Evolutionary conservation across 257 asterid species (phyloP).

Genomic region (Gardenia jasminoides): DNA sequence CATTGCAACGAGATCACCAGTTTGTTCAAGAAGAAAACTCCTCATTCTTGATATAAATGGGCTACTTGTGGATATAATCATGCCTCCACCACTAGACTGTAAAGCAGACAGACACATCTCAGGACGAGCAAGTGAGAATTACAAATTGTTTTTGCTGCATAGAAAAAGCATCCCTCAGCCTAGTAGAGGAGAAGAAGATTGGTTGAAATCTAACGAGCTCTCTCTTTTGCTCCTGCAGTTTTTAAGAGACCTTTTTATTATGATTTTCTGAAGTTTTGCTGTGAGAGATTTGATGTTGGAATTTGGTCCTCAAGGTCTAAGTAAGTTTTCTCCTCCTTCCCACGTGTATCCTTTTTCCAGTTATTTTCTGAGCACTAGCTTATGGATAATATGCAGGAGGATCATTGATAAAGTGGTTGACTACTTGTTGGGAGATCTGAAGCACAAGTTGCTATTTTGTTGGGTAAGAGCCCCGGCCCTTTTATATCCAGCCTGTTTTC

Average conservation of each 20-base stretch:
- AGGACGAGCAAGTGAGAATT: constrained; percentile 75
- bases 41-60: constrained; percentile 93
- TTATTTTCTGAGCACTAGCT: constrained; percentile 22
- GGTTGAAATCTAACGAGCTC: constrained; percentile 18
- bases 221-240: constrained; percentile 45
- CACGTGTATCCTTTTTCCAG: background rate
- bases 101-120: constrained; percentile 43
- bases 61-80: constrained; percentile 69
- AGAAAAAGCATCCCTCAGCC: background rate
- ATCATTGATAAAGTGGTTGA: constrained; percentile 55
- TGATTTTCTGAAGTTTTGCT: constrained; percentile 83
- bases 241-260: constrained; percentile 79
- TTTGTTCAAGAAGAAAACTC: constrained; percentile 54
- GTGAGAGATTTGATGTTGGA: constrained; percentile 71
- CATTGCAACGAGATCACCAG: constrained; percentile 20
- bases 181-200: constrained; percentile 4
- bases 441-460: constrained; percentile 56
- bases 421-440: constrained; percentile 60
- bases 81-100: constrained; percentile 63
- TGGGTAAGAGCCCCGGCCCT: constrained; percentile 55
- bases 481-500: background rate
- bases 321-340: constrained; percentile 30
- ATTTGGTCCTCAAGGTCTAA: constrained; percentile 90
- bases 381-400: constrained; percentile 44
- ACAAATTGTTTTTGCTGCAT: background rate